Evolutionary conservation across 192 early-diverging fungal genomes (phyloP).

Genomic region (Mortierella claussenii): DNA sequence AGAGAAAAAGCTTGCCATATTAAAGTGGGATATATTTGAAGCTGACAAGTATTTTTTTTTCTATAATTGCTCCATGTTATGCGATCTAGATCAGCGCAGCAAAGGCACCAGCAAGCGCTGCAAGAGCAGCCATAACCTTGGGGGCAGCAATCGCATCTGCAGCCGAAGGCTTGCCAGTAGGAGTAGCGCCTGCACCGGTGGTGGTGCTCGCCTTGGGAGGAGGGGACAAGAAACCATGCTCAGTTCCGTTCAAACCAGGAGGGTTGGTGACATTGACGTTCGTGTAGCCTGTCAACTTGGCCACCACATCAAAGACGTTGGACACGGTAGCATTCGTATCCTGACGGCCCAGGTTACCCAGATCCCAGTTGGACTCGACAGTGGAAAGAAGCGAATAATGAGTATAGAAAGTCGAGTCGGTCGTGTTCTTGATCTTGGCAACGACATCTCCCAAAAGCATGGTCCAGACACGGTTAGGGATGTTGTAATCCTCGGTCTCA

Average conservation of each 20-base stretch:
- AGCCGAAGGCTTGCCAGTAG: conserved; percentile 7
- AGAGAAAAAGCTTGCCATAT: too few relatives aligned
- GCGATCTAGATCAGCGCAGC: conserved; percentile 24
- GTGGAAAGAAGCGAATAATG: conserved; percentile 75
- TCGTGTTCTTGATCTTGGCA: conserved; percentile 37
- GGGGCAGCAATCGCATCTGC: background rate
- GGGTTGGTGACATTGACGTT: conserved; percentile 50
- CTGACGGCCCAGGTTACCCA: conserved; percentile 66
- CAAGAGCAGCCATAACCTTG: conserved; percentile 15
- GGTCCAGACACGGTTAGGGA: conserved; percentile 55
- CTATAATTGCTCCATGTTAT: too few relatives aligned
- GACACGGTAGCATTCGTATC: conserved; percentile 62
- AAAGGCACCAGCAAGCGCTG: conserved; percentile 16
- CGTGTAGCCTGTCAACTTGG: conserved; percentile 45
- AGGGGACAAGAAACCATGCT: conserved; percentile 48
- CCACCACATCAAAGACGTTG: conserved; percentile 58
- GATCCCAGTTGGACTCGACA: conserved; percentile 71
- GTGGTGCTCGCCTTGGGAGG: background rate
- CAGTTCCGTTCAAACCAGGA: conserved; percentile 51
- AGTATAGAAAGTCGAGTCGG: conserved; percentile 68
- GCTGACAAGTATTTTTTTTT: too few relatives aligned
- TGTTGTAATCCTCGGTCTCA: conserved; percentile 38
- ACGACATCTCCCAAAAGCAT: conserved; percentile 58
- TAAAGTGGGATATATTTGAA: too few relatives aligned
- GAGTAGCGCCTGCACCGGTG: background rate